Conservation (phyloP, 176 grass and related monocot genomes). For the Triticum turgidum region DNA sequence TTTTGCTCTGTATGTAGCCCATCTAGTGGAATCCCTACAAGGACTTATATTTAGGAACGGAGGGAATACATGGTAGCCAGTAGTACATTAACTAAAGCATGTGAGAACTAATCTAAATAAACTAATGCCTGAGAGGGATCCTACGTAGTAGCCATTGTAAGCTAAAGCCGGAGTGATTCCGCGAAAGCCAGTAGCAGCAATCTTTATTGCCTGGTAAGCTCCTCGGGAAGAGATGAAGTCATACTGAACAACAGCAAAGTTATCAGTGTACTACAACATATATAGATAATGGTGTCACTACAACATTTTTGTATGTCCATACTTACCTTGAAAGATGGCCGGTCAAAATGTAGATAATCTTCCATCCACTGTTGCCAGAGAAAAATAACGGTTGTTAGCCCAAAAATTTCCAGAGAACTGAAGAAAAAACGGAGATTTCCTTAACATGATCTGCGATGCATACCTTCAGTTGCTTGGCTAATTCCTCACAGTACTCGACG, state of each 20-base stretch:
- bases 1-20: too few relatives aligned
- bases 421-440: neutral
- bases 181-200: neutral
- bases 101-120: neutral
- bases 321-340: neutral
- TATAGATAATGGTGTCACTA: neutral
- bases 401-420: neutral
- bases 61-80: too few relatives aligned
- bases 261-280: neutral
- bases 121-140: neutral
- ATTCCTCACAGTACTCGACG: neutral
- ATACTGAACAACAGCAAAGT: neutral
- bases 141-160: neutral
- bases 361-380: neutral
- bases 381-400: neutral
- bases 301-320: neutral
- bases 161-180: neutral
- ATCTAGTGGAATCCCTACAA: too few relatives aligned
- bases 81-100: neutral
- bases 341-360: neutral
- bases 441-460: neutral
- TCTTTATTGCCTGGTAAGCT: neutral
- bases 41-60: too few relatives aligned
- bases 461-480: neutral
- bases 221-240: neutral